Evolutionary conservation across 192 early-diverging fungal genomes (phyloP).

Genomic region (Coemansia sp.): DNA sequence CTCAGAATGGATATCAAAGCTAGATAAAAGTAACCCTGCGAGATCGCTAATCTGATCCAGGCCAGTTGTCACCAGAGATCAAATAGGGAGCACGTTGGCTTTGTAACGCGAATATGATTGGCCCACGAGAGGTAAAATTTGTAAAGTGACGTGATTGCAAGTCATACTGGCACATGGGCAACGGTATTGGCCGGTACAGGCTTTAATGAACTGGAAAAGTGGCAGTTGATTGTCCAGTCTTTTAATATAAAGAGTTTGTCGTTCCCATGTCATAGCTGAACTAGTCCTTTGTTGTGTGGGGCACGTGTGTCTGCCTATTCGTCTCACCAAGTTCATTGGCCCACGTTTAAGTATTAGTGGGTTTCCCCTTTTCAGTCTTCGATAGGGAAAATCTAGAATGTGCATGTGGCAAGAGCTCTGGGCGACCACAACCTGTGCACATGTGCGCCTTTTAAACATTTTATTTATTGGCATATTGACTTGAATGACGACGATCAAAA

Average conservation of each 20-base stretch:
- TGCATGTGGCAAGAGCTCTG: background rate
- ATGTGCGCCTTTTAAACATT: background rate
- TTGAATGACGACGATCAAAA: background rate
- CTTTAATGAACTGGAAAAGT: background rate
- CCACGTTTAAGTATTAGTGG: background rate
- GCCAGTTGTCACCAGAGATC: background rate
- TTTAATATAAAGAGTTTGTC: background rate
- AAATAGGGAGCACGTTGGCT: background rate
- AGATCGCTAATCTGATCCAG: background rate
- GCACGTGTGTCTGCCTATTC: background rate
- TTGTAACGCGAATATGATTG: background rate
- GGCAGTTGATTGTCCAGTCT: background rate
- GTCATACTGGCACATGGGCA: background rate
- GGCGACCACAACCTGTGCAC: background rate
- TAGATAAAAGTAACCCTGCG: background rate
- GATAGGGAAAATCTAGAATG: background rate
- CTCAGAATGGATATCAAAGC: background rate
- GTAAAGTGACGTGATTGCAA: background rate
- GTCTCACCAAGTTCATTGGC: background rate
- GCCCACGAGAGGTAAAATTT: background rate
- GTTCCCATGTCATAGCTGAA: background rate
- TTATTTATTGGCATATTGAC: background rate
- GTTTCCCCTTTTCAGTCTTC: background rate
- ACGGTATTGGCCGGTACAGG: background rate
- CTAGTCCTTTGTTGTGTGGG: background rate